Evolutionary conservation across 495 filamentous ascomycete species (phyloP).

Genomic region (Astrocystis sublimbata): DNA sequence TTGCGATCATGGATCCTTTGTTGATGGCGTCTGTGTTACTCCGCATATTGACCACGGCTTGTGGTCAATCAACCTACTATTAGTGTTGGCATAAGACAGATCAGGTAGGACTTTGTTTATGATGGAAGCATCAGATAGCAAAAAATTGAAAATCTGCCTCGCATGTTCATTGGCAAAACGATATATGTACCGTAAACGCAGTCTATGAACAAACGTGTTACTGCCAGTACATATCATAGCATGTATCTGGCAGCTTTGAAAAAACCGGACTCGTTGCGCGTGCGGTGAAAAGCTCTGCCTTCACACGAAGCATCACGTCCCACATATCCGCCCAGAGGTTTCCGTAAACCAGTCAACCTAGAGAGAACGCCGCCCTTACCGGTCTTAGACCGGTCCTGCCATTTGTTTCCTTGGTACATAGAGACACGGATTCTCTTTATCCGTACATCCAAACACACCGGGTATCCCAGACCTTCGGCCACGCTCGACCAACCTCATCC

Average conservation of each 20-base stretch:
- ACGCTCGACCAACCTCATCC: neutral
- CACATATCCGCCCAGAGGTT: neutral
- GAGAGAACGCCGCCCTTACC: neutral
- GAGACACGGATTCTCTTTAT: constrained; percentile 7
- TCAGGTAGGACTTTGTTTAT: constrained; percentile 11
- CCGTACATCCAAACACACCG: neutral
- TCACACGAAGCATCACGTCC: neutral
- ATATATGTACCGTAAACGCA: neutral
- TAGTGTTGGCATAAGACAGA: neutral
- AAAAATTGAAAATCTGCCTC: neutral
- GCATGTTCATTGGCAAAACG: neutral
- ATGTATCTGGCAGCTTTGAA: neutral
- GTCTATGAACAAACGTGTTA: neutral
- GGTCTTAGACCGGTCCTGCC: neutral
- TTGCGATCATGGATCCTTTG: neutral
- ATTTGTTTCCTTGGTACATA: neutral
- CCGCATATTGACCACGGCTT: neutral
- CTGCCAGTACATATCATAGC: neutral
- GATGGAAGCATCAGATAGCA: neutral
- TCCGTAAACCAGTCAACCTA: neutral
- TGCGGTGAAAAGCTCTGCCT: neutral
- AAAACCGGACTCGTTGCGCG: neutral
- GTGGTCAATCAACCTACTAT: neutral
- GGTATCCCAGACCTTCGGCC: constrained; percentile 2
- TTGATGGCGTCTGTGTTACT: neutral